Evolutionary conservation across 2,329 filamentous ascomycete genomes (phyloP), one percentile per base, ranked within the genome.

Genomic region (Dothiorella sarmentorum): DNA sequence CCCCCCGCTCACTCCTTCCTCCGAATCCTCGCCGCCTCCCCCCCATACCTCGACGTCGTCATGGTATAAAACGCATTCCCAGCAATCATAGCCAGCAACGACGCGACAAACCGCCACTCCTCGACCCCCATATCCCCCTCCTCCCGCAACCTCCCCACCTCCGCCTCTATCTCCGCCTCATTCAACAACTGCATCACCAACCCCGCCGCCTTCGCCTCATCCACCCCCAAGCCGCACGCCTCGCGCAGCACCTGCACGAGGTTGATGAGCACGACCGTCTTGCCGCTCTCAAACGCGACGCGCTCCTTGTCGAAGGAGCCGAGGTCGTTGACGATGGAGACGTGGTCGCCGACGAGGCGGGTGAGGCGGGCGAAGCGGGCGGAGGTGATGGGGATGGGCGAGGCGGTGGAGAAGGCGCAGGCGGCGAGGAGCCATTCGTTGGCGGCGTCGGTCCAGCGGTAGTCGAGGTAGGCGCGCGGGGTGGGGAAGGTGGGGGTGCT

Each of bases 11-110:
- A 47, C 7, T 47, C n/a, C 29, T 24, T 51, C 31, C 22, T 37
- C n/a, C n/a, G n/a, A 15, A 51, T 51, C 29, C 45, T 51, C 29
- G 45, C 45, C 3, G 11, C 45, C 29, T 51, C 45, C 6, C 45
- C 45, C 10, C 45, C 45, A 15, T 51, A 51, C 18, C 45, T 51
- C 18, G 45, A 51, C 45, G 45, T 51, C 29, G 45, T 51, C 45
- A 51, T 51, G n/a, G 45, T 51, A 20, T 51, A 51, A 24, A 51
- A 51, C 11, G 45, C 37, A n/a, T 51, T 51, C 3, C 45, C 45
- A 2, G 45, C 45, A n/a, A 51, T 51, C 17, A 51, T 29, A 17
- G 15, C 9, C 17, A 51, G 10, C 29, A 51, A 20, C 45, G 45
- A 7, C 4, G 35, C 45, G 4, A 51, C 45, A 17, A 24, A 51